phyloP scores from a whole-genome alignment of 352 stramenopile species.

The Globisporangium nagaii region DNA sequence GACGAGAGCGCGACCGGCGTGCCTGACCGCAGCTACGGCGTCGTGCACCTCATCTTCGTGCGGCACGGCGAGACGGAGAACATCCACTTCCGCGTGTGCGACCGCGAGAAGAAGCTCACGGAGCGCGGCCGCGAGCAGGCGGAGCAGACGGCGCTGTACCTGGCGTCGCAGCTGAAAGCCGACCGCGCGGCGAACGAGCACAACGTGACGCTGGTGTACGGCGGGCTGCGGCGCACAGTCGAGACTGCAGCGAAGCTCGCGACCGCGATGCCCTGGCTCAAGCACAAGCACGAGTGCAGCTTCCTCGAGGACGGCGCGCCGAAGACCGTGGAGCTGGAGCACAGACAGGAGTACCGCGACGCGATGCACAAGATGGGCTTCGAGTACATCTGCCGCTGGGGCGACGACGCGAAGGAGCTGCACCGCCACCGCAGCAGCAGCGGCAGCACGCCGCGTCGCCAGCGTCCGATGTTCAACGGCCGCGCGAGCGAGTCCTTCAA shows the following conservation, averaged over 20 bases:
- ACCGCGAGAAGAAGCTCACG: constrained; percentile 72
- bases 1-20: constrained; percentile 3
- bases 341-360: constrained; percentile 67
- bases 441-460: too few relatives aligned
- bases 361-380: constrained; percentile 77
- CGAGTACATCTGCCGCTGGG: constrained; percentile 59
- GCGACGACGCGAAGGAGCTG: constrained; percentile 16
- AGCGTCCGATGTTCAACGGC: neutral
- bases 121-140: constrained; percentile 52
- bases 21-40: constrained; percentile 15
- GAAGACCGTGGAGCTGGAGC: constrained; percentile 38
- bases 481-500: constrained; percentile 51
- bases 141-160: constrained; percentile 35
- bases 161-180: constrained; percentile 42
- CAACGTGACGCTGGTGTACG: constrained; percentile 65
- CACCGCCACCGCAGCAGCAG: constrained; percentile 5
- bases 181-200: constrained; percentile 11
- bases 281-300: constrained; percentile 53
- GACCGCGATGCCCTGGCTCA: constrained; percentile 62
- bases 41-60: constrained; percentile 67
- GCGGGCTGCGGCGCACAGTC: constrained; percentile 53
- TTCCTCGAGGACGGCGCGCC: constrained; percentile 73
- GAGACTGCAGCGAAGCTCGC: constrained; percentile 60
- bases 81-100: constrained; percentile 74
- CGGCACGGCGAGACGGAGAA: constrained; percentile 78